A percentile compares a stretch with the other conserved stretches of the same genome.
Conservation (phyloP, 768 basidiomycete genomes). For the Russula sp. region DNA sequence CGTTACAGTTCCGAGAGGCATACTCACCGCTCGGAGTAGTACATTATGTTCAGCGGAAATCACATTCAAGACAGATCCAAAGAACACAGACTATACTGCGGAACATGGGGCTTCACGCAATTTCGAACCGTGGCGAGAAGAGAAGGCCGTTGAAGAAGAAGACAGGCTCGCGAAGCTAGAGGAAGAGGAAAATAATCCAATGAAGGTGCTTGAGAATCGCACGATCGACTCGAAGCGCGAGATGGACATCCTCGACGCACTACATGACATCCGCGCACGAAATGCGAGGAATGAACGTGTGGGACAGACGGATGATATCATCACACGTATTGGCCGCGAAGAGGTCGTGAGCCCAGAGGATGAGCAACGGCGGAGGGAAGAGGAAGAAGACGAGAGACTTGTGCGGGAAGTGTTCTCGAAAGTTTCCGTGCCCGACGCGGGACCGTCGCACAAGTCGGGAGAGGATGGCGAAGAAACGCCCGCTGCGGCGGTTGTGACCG, state of each 20-base stretch:
- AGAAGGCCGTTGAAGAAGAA: slow-evolving; percentile 68
- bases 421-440: slow-evolving; percentile 39
- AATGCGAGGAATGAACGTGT: slow-evolving; percentile 87
- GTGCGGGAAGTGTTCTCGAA: slow-evolving; percentile 87
- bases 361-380: slow-evolving; percentile 56
- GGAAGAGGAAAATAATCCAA: slow-evolving; percentile 93
- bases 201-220: slow-evolving; percentile 93
- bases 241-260: slow-evolving; percentile 96
- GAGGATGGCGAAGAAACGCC: slow-evolving; percentile 28
- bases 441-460: slow-evolving; percentile 7
- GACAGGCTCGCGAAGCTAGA: slow-evolving; percentile 82
- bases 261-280: slow-evolving; percentile 85
- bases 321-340: slow-evolving; percentile 54
- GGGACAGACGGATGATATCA: slow-evolving; percentile 65
- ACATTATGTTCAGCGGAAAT: slow-evolving; percentile 97
- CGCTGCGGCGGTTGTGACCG: slow-evolving; percentile 43
- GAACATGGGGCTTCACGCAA: slow-evolving; percentile 98
- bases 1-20: slow-evolving; percentile 20
- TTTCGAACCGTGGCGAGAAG: slow-evolving; percentile 96
- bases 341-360: slow-evolving; percentile 79
- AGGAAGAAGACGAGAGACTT: slow-evolving; percentile 89
- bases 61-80: slow-evolving; percentile 99
- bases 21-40: slow-evolving; percentile 39
- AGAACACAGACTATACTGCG: slow-evolving; percentile 89
- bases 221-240: slow-evolving; percentile 91